These are phyloP conservation scores for Telfairia occidentalis DNA, from an alignment of 331 rosid genomes.

Conservation along the genomic window DNA sequence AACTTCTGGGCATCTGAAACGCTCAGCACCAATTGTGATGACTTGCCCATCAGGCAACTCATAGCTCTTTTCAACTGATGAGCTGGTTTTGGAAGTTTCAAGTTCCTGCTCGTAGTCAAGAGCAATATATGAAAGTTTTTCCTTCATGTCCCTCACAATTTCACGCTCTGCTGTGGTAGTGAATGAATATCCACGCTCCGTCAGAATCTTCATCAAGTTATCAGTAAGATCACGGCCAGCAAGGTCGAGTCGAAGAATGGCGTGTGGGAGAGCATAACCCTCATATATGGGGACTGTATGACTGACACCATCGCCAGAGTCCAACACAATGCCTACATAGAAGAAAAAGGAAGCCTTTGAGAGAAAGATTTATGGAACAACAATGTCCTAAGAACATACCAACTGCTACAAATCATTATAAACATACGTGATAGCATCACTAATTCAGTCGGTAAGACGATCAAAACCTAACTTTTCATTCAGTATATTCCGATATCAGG, in stretches of 20 bases:
- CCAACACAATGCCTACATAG: slow-evolving; percentile 16
- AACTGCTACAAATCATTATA: no score
- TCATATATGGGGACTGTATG: slow-evolving; percentile 19
- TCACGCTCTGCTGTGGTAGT: slow-evolving; percentile 19
- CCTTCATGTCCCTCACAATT: slow-evolving; percentile 20
- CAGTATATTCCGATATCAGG: no score
- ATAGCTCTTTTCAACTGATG: slow-evolving; percentile 16
- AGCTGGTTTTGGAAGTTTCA: slow-evolving; percentile 13
- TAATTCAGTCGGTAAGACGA: no score
- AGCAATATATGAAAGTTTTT: slow-evolving; percentile 14
- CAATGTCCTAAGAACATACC: no score
- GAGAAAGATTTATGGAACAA: no score
- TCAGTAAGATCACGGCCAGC: slow-evolving; percentile 20
- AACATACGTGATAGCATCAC: neutral
- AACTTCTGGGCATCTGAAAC: slow-evolving; percentile 15
- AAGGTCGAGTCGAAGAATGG: slow-evolving; percentile 15
- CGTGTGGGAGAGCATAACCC: slow-evolving; percentile 16
- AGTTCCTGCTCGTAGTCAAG: slow-evolving; percentile 17
- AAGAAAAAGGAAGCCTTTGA: neutral
- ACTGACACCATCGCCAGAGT: slow-evolving; percentile 20
- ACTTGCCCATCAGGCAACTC: slow-evolving; percentile 19
- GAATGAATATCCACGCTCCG: slow-evolving; percentile 17
- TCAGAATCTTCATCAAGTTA: slow-evolving; percentile 16
- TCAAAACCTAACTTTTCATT: no score
- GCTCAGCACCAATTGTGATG: slow-evolving; percentile 14